phyloP scores from a whole-genome alignment of 257 asterid genomes.

The Scutellaria galericulata region DNA sequence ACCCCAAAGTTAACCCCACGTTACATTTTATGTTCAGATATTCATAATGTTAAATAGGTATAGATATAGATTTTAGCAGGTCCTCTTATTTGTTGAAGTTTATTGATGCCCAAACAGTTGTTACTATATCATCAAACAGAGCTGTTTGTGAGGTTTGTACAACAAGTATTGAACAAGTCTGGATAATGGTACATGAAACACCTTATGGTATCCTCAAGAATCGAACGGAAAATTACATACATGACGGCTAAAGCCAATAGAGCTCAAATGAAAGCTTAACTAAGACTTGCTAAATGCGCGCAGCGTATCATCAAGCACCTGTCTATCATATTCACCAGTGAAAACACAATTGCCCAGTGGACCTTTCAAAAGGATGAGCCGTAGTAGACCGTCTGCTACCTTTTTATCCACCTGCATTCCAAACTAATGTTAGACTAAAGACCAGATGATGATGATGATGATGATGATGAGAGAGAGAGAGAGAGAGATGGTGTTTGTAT shows the following conservation, averaged over 20 bases:
- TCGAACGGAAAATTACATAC: conserved; percentile 20
- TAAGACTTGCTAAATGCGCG: conserved; percentile 72
- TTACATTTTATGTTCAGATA: too few species aligned
- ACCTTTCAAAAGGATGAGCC: conserved; percentile 95
- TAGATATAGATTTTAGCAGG: too few species aligned
- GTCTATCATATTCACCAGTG: conserved; percentile 82
- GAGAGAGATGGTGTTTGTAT: background rate
- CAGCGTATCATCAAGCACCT: conserved; percentile 78
- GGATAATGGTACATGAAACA: conserved; percentile 19
- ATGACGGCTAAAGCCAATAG: background rate
- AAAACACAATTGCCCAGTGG: conserved; percentile 87
- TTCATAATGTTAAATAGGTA: too few species aligned
- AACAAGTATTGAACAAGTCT: conserved; percentile 10
- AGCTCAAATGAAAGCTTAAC: conserved; percentile 7
- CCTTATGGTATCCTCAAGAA: conserved; percentile 19
- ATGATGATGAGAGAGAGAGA: too few species aligned
- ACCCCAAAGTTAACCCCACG: too few species aligned
- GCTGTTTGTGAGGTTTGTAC: conserved; percentile 10
- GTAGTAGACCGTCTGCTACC: conserved; percentile 89
- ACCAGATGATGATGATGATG: background rate
- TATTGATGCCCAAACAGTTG: too few species aligned
- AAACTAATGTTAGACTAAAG: conserved; percentile 22
- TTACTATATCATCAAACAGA: background rate
- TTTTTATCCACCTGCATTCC: conserved; percentile 85
- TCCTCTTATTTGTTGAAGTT: too few species aligned